phyloP scores from a whole-genome alignment of 345 rosid species.

The Erucastrum elatum region DNA sequence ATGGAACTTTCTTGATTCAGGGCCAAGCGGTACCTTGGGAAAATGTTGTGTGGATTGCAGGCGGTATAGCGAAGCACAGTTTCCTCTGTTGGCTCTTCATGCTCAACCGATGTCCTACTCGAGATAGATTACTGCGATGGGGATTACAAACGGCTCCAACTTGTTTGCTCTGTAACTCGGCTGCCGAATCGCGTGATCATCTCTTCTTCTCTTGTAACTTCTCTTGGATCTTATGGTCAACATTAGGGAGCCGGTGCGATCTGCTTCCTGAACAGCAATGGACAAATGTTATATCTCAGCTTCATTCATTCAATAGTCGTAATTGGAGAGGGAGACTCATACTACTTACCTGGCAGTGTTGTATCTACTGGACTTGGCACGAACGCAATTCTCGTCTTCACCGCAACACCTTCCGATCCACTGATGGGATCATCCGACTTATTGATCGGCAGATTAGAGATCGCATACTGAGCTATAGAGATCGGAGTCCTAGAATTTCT shows the following conservation, averaged over 20 bases:
- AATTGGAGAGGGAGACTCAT: background rate
- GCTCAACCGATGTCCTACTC: background rate
- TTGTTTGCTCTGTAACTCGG: background rate
- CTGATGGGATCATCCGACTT: background rate
- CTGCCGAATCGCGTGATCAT: background rate
- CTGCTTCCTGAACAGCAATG: background rate
- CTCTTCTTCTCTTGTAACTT: background rate
- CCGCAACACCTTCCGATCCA: background rate
- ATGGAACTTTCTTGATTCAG: too few species aligned
- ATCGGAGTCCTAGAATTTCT: background rate
- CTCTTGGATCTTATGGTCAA: background rate
- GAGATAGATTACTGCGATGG: background rate
- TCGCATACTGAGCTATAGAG: background rate
- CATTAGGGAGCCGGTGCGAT: background rate
- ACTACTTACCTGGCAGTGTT: background rate
- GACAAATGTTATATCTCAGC: background rate
- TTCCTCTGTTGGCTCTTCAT: background rate
- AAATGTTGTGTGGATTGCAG: background rate
- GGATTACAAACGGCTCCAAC: background rate
- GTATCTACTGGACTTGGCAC: background rate
- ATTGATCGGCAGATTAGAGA: background rate
- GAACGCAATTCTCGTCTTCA: background rate
- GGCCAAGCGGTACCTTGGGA: background rate
- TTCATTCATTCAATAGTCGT: background rate
- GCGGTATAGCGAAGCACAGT: background rate